Base-by-base conservation (phyloP, 805 yeast genomes). In the Starmera dryadoides region DNA sequence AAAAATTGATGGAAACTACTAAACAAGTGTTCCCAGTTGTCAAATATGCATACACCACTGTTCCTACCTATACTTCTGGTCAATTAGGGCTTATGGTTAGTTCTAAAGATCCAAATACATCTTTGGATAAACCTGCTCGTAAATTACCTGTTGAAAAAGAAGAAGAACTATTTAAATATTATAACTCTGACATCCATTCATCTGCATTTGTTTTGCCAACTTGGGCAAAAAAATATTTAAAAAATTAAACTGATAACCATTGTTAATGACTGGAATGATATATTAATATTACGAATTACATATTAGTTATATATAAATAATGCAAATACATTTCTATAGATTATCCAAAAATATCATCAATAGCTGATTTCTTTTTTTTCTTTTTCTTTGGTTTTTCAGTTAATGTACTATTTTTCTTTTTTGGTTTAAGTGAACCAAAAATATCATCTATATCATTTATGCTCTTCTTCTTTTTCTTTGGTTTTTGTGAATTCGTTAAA, bases 61-160 rank as follows among this genome's bases (percentile, higher is more conserved):
- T 86, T 60, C 96, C 96, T 30, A 77, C 86, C 12, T 86, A 86
- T 60, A 86, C 96, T 3, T 81, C 91, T 7, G 96, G 96, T 14
- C 95, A 86, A 60, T 70, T 86, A 46, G 95, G 95, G 1, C 66
- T 86, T 40, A 69, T 86, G 58, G 74, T 85, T 18, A 84, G 91
- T 44, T 70, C 81, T 32, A 81, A 79, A 53, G 74, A 80, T 52
- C 47, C 63, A 1, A 32, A 55, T 1, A 63, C 68, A 18, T 58
- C 69, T 45, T 64, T 85, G 40, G 60, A 60, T 18, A 59, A 43
- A 26, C 91, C 95, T 8, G 42, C 59, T 22, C 73, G 89, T 48
- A 52, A 46, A 20, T 53, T 71, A 38, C 48, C 71, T 6, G 46
- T 59, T 3, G 71, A 63, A 20, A 57, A 63, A 33, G 88, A 83